Evolutionary conservation across 352 stramenopile species (phyloP), one percentile per base, ranked within the genome.

Genomic region (Phytophthora sp.): DNA sequence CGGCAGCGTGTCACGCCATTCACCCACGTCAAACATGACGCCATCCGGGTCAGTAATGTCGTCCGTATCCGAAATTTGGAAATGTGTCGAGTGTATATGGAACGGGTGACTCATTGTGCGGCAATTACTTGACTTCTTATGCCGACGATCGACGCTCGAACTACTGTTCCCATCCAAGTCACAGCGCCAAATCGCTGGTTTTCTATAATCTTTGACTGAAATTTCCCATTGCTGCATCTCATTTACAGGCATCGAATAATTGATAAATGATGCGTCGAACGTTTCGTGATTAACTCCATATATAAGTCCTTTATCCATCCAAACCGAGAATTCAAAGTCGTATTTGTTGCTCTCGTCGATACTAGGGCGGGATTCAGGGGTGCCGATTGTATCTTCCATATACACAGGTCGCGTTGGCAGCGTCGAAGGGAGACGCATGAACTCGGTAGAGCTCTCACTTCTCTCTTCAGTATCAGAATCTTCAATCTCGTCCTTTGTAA

Each of bases 1-100:
- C 41, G 86, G 86, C 31, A 94, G 73, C 23, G 86, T 92, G 57
- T 94, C 86, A 20, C 84, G 83, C 83, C 85, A 93, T 70, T 91
- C 85, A 39, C 82, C 82, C 4, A 88, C 54, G 6, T 64, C 42
- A 51, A 88, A 93, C 35, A 91, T 65, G 38, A 89, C 30, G 6
- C 76, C 73, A 49, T 90, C 74, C 3, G 82, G 79, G 46, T 90
- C 82, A 1, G 78, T 66, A 29, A 44, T 65, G 6, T 64, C 65
- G 24, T 80, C 75, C 46, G 83, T 74, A 29, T 54, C 66, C 18
- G 80, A 79, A 35, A 92, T 68, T 63, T 90, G 82, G 46, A 94
- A 91, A 62, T 92, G 86, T 36, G 80, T 86, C 33, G 73, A 73
- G 74, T 94, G 86, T 51, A 94, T 86, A 63, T 94, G 86, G 71